Base-by-base conservation (phyloP, 2,329 filamentous ascomycete genomes). In the Ophiostoma novo-ulmi region DNA sequence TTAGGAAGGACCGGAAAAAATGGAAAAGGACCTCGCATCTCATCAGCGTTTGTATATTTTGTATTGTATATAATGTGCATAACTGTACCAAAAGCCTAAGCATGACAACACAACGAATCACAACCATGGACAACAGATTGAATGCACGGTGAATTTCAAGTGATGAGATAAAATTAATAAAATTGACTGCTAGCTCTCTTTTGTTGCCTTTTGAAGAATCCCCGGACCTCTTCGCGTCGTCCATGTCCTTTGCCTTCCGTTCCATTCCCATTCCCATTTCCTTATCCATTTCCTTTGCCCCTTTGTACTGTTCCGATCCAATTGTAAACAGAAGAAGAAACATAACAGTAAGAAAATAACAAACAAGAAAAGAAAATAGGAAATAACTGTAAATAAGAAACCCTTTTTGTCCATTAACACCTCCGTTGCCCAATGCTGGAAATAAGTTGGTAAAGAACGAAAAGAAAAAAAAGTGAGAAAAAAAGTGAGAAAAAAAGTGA, bases 371-470 rank as follows among this genome's bases (percentile, higher is more conserved):
- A 20, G 6, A 20, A 39, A 39, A 39, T 10, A 39, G 38, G 38
- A 39, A 13, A 13, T 13, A 48, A 3, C n/a, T 14, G 13, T 48
- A 55, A 22, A 55, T 22, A 55, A 7, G 6, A 22, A 55, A 55
- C n/a, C 52, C 52, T 26, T 55, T 55, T 55, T 22, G 5, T 26
- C 52, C 52, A 55, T 55, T 26, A 55, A 55, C 52, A 55, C 52
- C 52, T 48, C 52, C 52, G 52, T 55, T 26, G 52, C 52, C 52
- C 52, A 55, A 55, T 55, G n/a, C 52, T 22, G 52, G 22, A 39
- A 39, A 39, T 39, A 10, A 10, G 1, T 39, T 39, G 38, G 20
- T 8, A 55, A 55, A 55, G 52, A 17, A 26, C 26, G 5, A 22
- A 6, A n/a, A 55, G 11, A 48, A 20, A 5, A n/a, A 17, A 55